A percentile compares a stretch with the other conserved stretches of the same genome.
These are phyloP conservation scores for Roridomyces roridus DNA, from an alignment of 768 basidiomycete genomes.

Conservation along the genomic window DNA sequence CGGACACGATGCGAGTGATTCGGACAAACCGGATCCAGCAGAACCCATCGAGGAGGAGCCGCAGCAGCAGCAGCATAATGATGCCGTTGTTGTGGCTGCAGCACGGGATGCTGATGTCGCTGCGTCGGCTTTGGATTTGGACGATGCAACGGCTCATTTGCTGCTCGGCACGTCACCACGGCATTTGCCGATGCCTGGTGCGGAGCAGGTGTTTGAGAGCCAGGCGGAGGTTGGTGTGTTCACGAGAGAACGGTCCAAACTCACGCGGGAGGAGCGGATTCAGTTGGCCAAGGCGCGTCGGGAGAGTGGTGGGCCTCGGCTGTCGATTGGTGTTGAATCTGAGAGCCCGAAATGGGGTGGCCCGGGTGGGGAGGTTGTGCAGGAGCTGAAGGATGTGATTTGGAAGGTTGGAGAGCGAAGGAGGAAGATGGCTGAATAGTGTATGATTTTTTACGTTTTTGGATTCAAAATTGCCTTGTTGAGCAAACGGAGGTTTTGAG, in stretches of 20 bases:
- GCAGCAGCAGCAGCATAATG: constrained; percentile 24
- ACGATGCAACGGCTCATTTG: constrained; percentile 65
- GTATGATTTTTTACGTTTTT: not conserved
- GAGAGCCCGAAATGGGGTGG: constrained; percentile 67
- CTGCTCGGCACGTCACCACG: constrained; percentile 54
- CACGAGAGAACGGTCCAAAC: constrained; percentile 64
- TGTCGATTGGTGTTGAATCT: constrained; percentile 32
- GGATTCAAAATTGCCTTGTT: not conserved
- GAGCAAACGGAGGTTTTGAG: not conserved
- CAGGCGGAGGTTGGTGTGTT: constrained; percentile 55
- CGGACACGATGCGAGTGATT: constrained; percentile 53
- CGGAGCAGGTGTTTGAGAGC: constrained; percentile 86
- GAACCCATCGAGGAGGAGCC: constrained; percentile 42
- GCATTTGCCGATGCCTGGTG: constrained; percentile 68
- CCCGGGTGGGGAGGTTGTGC: constrained; percentile 79
- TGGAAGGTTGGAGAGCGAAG: constrained; percentile 83
- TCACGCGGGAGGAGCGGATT: constrained; percentile 81
- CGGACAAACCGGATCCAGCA: constrained; percentile 54
- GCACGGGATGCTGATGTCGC: constrained; percentile 21
- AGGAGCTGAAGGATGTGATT: constrained; percentile 86
- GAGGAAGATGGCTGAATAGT: constrained; percentile 50
- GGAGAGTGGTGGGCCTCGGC: constrained; percentile 42
- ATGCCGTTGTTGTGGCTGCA: constrained; percentile 24
- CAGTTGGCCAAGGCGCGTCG: constrained; percentile 59
- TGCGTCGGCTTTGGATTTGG: constrained; percentile 35